Evolutionary conservation across 306 rosid species (phyloP).

Genomic region (Prosopis cineraria): DNA sequence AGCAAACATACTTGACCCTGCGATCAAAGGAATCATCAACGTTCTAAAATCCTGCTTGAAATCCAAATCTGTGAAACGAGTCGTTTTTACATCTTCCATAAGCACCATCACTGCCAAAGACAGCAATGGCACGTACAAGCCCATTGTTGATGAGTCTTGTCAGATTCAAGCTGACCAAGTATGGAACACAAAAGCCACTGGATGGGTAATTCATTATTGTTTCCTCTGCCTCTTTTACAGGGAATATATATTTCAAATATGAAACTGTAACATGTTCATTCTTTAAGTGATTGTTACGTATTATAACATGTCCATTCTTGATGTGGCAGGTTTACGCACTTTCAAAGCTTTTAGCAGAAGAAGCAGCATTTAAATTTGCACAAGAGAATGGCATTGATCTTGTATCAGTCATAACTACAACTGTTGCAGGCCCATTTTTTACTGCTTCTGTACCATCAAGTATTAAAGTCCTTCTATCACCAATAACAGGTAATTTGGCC

Average conservation of each 20-base stretch:
- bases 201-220: conserved; percentile 63
- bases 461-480: conserved; percentile 56
- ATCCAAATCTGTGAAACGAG: conserved; percentile 59
- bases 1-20: conserved; percentile 45
- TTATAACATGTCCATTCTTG: no score
- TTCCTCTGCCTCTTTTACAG: not conserved
- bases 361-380: conserved; percentile 62
- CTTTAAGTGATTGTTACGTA: no score
- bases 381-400: conserved; percentile 55
- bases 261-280: not conserved
- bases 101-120: conserved; percentile 62
- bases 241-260: no score
- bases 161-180: conserved; percentile 43
- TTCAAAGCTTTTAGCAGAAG: conserved; percentile 56
- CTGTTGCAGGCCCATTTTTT: conserved; percentile 61
- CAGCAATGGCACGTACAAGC: conserved; percentile 41
- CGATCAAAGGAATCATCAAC: conserved; percentile 50
- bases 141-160: conserved; percentile 60
- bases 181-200: conserved; percentile 50
- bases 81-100: conserved; percentile 67
- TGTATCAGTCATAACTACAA: conserved; percentile 54
- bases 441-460: conserved; percentile 55
- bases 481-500: conserved; percentile 44
- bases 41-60: conserved; percentile 55
- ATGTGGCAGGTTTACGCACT: conserved; percentile 53